Base-by-base conservation (phyloP, 441 rosid genomes). In the Aquilaria agallochum region DNA sequence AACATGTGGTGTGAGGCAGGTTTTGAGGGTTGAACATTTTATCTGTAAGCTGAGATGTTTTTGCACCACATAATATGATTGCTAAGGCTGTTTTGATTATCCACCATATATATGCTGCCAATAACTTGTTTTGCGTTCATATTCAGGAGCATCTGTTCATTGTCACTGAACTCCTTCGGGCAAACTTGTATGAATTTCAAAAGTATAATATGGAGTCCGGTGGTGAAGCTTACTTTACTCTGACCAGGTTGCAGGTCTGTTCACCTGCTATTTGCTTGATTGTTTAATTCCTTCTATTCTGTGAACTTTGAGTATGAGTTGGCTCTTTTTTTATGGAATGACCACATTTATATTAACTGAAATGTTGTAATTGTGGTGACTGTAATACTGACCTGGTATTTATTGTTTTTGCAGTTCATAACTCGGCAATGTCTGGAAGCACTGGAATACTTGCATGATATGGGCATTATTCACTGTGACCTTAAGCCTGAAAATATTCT, bases 391-490 rank as follows among this genome's bases (percentile, higher is more conserved):
- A 31, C 4, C 12, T 61, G 34, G 20, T 68, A 11, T 46, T 55
- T 13, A 31, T 52, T 49, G 55, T 27, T 15, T 20, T 63, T 31
- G 33, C 56, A 94, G 99, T 70, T 59, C 58, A 89, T 91, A 78
- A 76, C 90, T 7, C 84, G 83, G 0, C 99, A 89, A 68, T 91
- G 97, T 78, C 77, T 95, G 74, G 97, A 95, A 77, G 99, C 97
- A 0, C 74, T 95, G 59, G 86, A 80, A 50, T 95, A 80, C 72
- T 78, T 95, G 68, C 97, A 95, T 32, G 71, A 68, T 30, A 65
- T 95, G 84, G 99, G 96, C 69, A 85, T 95, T 60, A 86, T 95
- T 64, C 99, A 95, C 69, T 89, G 97, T 69, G 99, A 95, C 81
- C 85, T 95, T 40, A 95, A 95, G 74, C 97, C 97, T 1, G 96